These are phyloP conservation scores for Paragyromitra xinjiangensis DNA, from an alignment of 495 filamentous ascomycete genomes.

Conservation along the genomic window DNA sequence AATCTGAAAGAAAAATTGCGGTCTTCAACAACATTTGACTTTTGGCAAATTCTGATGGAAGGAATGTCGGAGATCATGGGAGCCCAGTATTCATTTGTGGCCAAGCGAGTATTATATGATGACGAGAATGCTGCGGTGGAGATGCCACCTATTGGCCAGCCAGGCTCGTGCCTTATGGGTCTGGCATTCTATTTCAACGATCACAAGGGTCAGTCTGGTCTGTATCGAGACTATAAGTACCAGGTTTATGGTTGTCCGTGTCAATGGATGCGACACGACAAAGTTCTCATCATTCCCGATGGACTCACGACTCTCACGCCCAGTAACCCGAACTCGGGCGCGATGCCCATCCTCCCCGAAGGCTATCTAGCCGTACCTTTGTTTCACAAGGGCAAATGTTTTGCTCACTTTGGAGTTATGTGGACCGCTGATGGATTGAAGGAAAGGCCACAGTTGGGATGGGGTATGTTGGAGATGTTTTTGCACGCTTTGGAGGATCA, in stretches of 20 bases:
- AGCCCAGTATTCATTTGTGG: constrained; percentile 77
- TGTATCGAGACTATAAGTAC: constrained; percentile 70
- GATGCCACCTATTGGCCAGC: constrained; percentile 68
- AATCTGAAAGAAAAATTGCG: constrained; percentile 68
- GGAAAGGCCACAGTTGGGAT: constrained; percentile 66
- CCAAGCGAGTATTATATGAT: constrained; percentile 70
- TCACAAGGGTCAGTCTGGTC: constrained; percentile 65
- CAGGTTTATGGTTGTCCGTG: constrained; percentile 71
- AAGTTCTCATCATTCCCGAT: constrained; percentile 76
- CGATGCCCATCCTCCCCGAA: constrained; percentile 67
- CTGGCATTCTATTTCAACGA: constrained; percentile 76
- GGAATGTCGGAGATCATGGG: constrained; percentile 70
- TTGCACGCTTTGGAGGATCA: constrained; percentile 79
- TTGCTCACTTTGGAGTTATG: constrained; percentile 79
- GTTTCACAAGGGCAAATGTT: constrained; percentile 73
- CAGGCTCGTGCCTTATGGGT: constrained; percentile 71
- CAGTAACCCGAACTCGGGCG: constrained; percentile 69
- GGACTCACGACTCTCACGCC: constrained; percentile 67
- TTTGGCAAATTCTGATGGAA: constrained; percentile 75
- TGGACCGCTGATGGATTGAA: constrained; percentile 72
- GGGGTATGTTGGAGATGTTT: constrained; percentile 77
- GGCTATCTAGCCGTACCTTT: constrained; percentile 78
- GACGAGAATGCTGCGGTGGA: constrained; percentile 67
- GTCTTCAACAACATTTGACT: constrained; percentile 66
- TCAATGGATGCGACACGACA: constrained; percentile 76